Base-by-base conservation (phyloP, 371 early-diverging fungal genomes). In the Mucor piriformis region DNA sequence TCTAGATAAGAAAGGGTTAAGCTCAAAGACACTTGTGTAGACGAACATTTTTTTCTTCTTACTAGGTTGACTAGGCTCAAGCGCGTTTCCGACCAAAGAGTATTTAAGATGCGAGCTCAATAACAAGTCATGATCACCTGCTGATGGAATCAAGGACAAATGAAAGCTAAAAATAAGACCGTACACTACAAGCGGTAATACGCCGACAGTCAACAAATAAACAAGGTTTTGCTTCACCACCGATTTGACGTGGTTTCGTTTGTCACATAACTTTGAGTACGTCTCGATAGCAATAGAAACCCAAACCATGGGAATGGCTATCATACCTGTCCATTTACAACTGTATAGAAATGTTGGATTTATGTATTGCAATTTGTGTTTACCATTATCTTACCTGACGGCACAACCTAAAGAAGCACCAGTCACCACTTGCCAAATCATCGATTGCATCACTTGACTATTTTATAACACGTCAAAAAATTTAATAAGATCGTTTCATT, bases 141-240 rank as follows among this genome's bases (percentile, higher is more conserved):
- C 71, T 47, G 63, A 72, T 40, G 70, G 63, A 20, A 90, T 57
- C n/a, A 91, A 59, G 16, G 56, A 42, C 59, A 96, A 96, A 69
- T 99, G 98, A 8, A 95, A 57, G 21, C 79, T 74, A 74, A 95
- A 97, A 15, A 91, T 66, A 7, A 82, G 61, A 50, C 87, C 35
- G 67, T 99, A 99, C 0, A 97, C 69, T 16, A 70, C 57, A 2
- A 89, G n/a, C 0, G 99, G 99, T 15, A 96, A 52, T 1, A 86
- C 53, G 6, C 93, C 83, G 44, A 98, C 76, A 53, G 82, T 85
- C 35, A 93, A 20, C 6, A 81, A 81, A n/a, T 89, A 77, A 20
- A 87, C 70, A 0, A 62, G 20, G 23, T 87, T 63, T 33, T 88
- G 85, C 34, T 64, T 63, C 5, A 70, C 44, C 27, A 79, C 47